These are phyloP conservation scores for Hawksworthiomyces lignivorus DNA, from an alignment of 2,329 filamentous ascomycete species.

Conservation along the genomic window DNA sequence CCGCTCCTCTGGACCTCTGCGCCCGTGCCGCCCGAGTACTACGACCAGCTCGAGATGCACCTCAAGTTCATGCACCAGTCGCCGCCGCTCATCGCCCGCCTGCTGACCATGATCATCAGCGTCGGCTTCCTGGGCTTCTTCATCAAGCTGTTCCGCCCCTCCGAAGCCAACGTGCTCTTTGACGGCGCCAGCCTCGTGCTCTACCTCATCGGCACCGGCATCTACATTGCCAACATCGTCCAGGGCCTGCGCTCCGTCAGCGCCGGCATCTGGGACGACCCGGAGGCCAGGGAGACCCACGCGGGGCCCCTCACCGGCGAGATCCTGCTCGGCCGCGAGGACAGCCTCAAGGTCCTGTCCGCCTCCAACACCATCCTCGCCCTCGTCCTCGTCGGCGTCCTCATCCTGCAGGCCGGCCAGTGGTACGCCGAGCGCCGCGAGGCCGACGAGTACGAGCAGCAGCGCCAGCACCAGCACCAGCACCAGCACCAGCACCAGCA, in stretches of 20 bases:
- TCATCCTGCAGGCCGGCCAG: slow-evolving; percentile 91
- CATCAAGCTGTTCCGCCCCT: slow-evolving; percentile 88
- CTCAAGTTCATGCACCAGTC: slow-evolving; percentile 85
- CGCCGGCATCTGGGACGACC: slow-evolving; percentile 52
- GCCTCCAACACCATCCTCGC: slow-evolving; percentile 96
- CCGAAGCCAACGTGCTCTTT: slow-evolving; percentile 92
- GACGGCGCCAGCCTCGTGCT: slow-evolving; percentile 74
- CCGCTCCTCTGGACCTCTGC: slow-evolving; percentile 74
- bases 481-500: slow-evolving; percentile 28
- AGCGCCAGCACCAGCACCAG: slow-evolving; percentile 40
- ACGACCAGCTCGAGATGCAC: slow-evolving; percentile 79
- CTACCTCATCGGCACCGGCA: slow-evolving; percentile 79
- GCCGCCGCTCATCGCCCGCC: slow-evolving; percentile 83
- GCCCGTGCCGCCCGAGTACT: slow-evolving; percentile 59
- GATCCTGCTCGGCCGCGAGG: slow-evolving; percentile 70
- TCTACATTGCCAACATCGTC: slow-evolving; percentile 94
- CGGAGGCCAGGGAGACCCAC: slow-evolving; percentile 31
- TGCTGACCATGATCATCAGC: slow-evolving; percentile 87
- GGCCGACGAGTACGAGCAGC: slow-evolving; percentile 64
- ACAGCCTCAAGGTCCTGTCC: slow-evolving; percentile 81
- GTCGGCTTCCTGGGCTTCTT: slow-evolving; percentile 84
- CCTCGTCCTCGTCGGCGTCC: slow-evolving; percentile 80
- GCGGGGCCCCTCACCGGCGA: slow-evolving; percentile 45
- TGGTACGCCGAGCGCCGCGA: slow-evolving; percentile 98
- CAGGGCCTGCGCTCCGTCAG: slow-evolving; percentile 84